These are phyloP conservation scores for Metschnikowia vanudenii DNA, from an alignment of 805 yeast genomes.

Conservation along the genomic window DNA sequence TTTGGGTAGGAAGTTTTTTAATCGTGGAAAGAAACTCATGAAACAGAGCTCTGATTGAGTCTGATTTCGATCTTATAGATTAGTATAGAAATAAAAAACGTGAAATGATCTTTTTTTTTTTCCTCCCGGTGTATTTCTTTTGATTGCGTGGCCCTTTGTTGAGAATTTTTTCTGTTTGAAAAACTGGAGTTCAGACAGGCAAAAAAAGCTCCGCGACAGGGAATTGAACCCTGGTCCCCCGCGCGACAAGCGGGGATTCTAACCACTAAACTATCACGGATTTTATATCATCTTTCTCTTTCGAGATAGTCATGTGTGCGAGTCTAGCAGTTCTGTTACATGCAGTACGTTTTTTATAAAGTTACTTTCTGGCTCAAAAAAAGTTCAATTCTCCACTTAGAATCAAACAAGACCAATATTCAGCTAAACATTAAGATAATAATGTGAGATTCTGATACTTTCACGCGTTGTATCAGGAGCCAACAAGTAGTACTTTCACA, in stretches of 20 bases:
- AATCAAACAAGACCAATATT: no score
- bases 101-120: neutral
- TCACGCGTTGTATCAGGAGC: no score
- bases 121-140: neutral
- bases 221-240: constrained; percentile 25
- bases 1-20: constrained; percentile 54
- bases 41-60: constrained; percentile 23
- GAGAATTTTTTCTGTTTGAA: no score
- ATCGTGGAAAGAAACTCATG: constrained; percentile 54
- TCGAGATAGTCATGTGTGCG: neutral
- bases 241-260: no score
- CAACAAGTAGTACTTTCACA: neutral
- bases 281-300: neutral
- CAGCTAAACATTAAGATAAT: no score
- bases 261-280: no score
- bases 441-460: no score
- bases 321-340: no score
- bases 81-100: neutral
- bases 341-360: neutral
- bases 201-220: constrained; percentile 21
- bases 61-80: neutral
- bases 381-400: no score
- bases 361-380: no score
- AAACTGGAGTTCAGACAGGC: no score
- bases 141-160: no score